Base-by-base conservation (phyloP, 73 alveolate genomes). In the Diophrys sp. region DNA sequence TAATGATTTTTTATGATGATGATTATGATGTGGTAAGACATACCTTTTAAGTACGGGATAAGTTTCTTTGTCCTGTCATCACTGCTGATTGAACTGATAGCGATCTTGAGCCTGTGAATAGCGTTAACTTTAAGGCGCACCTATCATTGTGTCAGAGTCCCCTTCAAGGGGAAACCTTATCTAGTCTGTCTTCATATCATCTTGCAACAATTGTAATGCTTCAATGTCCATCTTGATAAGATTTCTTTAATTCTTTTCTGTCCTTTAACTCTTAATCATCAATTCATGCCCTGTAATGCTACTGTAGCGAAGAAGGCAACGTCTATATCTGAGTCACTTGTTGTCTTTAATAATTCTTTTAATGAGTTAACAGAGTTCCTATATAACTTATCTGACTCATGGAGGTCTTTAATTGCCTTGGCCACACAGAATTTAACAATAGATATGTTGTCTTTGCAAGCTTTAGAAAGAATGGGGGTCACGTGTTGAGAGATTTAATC, bases 141-240 rank as follows among this genome's bases (percentile, higher is more conserved):
- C 91, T 83, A 69, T 32, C 18, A 11, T 11, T 11, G 5, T 5
- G 62, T 44, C 18, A 44, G 18, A 11, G 18, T 18, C 62, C 5
- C 56, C 56, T 53, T 53, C 53, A 27, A 24, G 23, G 28, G n/a
- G n/a, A n/a, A 31, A 25, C 29, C 79, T 83, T 83, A 83, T 90
- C 73, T 96, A 98, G 54, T 96, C 99, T 76, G 95, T 93, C 78
- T 93, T 97, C 88, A 96, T 80, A 82, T 96, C 99, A 77, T 96
- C 99, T 75, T 89, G 86, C 25, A 96, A 80, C 34, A 96, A 78
- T 73, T 95, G 98, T 53, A 96, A 84, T 33, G 98, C 97, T 81
- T 93, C 93, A 29, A 83, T 85, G 68, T 92, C 96, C 78, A 87
- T 88, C 96, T 89, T 92, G 5, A 25, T 71, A 18, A 44, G 62